phyloP scores from a whole-genome alignment of 2,329 filamentous ascomycete species.

The Exophiala viscosa region DNA sequence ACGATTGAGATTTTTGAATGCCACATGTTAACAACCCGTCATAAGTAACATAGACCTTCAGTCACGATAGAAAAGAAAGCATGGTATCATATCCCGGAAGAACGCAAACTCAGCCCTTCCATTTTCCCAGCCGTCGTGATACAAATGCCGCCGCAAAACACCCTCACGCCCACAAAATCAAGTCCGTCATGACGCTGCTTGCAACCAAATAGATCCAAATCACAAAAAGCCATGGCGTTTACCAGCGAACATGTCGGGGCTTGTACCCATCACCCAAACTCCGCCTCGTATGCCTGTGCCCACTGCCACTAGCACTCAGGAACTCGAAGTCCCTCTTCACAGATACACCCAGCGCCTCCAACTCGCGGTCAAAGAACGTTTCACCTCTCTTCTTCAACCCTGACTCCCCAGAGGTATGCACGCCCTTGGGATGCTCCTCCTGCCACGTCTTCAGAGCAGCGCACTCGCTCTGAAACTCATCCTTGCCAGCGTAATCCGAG shows the following conservation, averaged over 20 bases:
- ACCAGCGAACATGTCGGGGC: conserved; percentile 4
- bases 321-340: conserved; percentile 12
- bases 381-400: conserved; percentile 15
- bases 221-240: background rate
- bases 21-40: too few relatives aligned
- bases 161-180: background rate
- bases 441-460: background rate
- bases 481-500: background rate
- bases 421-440: background rate
- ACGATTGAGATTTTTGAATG: too few relatives aligned
- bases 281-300: conserved; percentile 7
- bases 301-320: background rate
- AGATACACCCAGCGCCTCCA: background rate
- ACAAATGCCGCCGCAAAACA: background rate
- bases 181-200: conserved; percentile 3
- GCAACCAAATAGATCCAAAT: background rate
- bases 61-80: too few relatives aligned
- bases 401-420: conserved; percentile 14
- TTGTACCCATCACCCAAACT: conserved; percentile 17
- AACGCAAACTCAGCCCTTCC: too few relatives aligned
- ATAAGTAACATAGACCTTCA: too few relatives aligned
- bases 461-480: background rate
- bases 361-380: conserved; percentile 15
- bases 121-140: background rate
- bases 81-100: too few relatives aligned